Evolutionary conservation across 768 basidiomycete genomes (phyloP), one percentile per base, ranked within the genome.

Genomic region (Psilocybe cyanescens): DNA sequence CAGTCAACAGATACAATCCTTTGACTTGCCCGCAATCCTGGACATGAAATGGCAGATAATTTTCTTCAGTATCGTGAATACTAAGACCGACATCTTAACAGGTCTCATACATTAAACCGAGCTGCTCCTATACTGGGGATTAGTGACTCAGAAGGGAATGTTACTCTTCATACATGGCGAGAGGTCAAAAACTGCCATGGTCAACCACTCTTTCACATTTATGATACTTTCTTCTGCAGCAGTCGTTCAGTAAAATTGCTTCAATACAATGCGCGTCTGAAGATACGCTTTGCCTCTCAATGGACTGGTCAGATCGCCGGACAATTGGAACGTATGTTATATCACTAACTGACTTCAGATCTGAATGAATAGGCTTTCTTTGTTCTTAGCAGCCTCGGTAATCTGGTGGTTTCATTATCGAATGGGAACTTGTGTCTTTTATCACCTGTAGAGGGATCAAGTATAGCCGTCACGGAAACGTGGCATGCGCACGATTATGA

Each of bases 401-500:
- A 83, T 8, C 74, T 98, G 44, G 81, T 94, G 16, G 88, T 87
- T 12, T 98, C 97, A 4, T 79, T 94, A 12, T 98, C 96, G 0
- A 83, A 91, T 65, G 95, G 95, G 4, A 81, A 78, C 1, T 71
- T 97, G 14, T 83, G 86, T n/a, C 79, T 91, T 17, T 75, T 91
- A 24, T 78, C 71, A 37, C 81, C 83, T 9, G 75, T 75, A n/a
- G 78, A 84, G 5, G 74, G 78, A 1, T 70, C 74, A 0, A 76
- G 79, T 12, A 71, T 92, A 29, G 55, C 69, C 0, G 71, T 89
- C 3, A 76, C 77, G 4, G 74, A 83, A 28, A 81, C 80, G 1
- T 99, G 95, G 95, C 79, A 86, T 60, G 96, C 93, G 1, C 97
- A 99, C 67, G 93, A 95, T 59, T 87, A 88, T 68, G 97, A 99